Base-by-base conservation (phyloP, 208 protist genomes). In the Leishmania major region DNA sequence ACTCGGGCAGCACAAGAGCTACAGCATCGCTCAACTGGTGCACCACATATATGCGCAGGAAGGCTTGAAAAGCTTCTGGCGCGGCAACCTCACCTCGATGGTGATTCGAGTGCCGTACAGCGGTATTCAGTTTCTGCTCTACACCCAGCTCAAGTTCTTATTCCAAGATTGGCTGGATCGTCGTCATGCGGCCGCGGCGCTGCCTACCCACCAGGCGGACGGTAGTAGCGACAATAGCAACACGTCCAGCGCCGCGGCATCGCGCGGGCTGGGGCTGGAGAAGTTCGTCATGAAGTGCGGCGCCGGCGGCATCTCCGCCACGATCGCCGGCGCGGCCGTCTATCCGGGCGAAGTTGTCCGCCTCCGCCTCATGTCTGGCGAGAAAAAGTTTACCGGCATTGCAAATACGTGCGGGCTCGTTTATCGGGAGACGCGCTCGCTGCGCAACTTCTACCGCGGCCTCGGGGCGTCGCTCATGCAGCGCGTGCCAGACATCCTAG, bases 311-410 rank as follows among this genome's bases (percentile, higher is more conserved):
- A 76, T 97, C 77, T 96, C 92, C 2, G 95, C 93, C 25, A 95
- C 93, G 13, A 86, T 96, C 53, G 93, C 95, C 1, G 93, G 93
- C 11, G 90, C 88, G n/a, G 87, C 82, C 11, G 93, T 96, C 37
- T 98, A 96, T 81, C 95, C 95, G 0, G 92, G 93, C 37, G 95
- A 98, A 78, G 93, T 98, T 5, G 93, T 98, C 45, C 93, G 95
- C n/a, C 87, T 96, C 8, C 93, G 95, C 17, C 90, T 98, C 77
- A 98, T 98, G 95, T 95, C 91, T 1, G 93, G 92, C 1, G 93
- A 98, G 60, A 85, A 77, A 72, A 78, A 79, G 76, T 98, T 95
- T 78, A 87, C 79, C 40, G 90, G 90, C 40, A 97, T 97, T 55
- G 75, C 84, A 19, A 74, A 87, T 62, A 96, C 95, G 7, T 88